A percentile compares a stretch with the other conserved stretches of the same genome.
Conservation (phyloP, 176 grass and related monocot genomes). For the Puccinellia tenuiflora region DNA sequence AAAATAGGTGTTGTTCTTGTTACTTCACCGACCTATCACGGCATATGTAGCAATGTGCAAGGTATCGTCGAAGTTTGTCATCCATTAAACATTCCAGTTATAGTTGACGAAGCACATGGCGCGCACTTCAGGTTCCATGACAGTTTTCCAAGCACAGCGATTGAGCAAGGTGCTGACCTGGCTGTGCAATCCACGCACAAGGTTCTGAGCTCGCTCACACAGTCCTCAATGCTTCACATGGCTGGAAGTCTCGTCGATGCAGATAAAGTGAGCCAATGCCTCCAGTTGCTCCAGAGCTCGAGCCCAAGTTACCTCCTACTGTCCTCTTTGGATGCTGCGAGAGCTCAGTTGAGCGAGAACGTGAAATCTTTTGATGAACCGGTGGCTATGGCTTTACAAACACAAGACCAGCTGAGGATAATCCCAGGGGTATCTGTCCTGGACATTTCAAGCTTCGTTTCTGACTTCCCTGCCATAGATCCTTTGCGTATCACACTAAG, state of each 20-base stretch:
- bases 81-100: constrained; percentile 47
- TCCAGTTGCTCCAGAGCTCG: constrained; percentile 72
- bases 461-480: constrained; percentile 61
- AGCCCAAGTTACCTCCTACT: constrained; percentile 84
- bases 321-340: constrained; percentile 78
- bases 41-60: constrained; percentile 69
- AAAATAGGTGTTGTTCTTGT: constrained; percentile 63
- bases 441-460: constrained; percentile 43
- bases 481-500: constrained; percentile 60
- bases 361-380: constrained; percentile 43
- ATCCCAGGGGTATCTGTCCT: constrained; percentile 64
- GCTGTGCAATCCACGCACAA: constrained; percentile 84
- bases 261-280: constrained; percentile 57
- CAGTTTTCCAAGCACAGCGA: constrained; percentile 54
- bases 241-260: constrained; percentile 54
- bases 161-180: constrained; percentile 72
- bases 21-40: constrained; percentile 84
- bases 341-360: constrained; percentile 58
- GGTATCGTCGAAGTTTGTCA: constrained; percentile 53
- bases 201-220: constrained; percentile 81
- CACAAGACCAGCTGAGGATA: constrained; percentile 29
- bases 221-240: constrained; percentile 87
- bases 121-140: constrained; percentile 73
- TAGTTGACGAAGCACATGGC: constrained; percentile 77
- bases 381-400: constrained; percentile 41